phyloP scores from a whole-genome alignment of 139 green algal genomes.

The Chlamydomonas asymmetrica region DNA sequence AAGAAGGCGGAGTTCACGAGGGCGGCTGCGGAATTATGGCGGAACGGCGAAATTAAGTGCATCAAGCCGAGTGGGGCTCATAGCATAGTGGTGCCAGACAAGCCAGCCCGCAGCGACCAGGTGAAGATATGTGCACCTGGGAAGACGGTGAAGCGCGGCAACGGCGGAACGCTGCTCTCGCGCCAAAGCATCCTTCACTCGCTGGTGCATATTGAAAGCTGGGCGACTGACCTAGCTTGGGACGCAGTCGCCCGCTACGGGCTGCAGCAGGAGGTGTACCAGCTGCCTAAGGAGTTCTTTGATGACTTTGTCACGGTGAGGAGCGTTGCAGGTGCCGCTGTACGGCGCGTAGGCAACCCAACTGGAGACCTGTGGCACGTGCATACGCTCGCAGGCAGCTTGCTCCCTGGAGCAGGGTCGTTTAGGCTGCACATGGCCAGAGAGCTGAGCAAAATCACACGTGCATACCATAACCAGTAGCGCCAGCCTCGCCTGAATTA shows the following conservation, averaged over 20 bases:
- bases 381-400: too few species aligned
- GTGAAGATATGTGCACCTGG: slow-evolving; percentile 13
- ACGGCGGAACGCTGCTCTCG: slow-evolving; percentile 63
- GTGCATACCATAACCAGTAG: too few species aligned
- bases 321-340: too few species aligned
- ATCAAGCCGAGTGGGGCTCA: neutral
- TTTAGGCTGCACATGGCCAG: too few species aligned
- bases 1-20: slow-evolving; percentile 33
- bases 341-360: too few species aligned
- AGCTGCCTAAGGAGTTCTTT: slow-evolving; percentile 72
- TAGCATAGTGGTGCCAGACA: slow-evolving; percentile 5
- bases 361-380: too few species aligned
- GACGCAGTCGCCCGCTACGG: slow-evolving; percentile 77
- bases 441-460: too few species aligned
- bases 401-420: too few species aligned
- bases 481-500: too few species aligned
- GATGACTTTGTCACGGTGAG: slow-evolving; percentile 74
- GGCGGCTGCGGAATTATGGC: slow-evolving; percentile 16
- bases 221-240: slow-evolving; percentile 87
- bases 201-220: slow-evolving; percentile 79
- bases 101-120: slow-evolving; percentile 22
- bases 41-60: slow-evolving; percentile 10
- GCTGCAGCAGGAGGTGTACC: neutral
- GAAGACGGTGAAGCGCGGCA: slow-evolving; percentile 50
- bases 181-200: slow-evolving; percentile 61